Evolutionary conservation across 768 basidiomycete species (phyloP).

Genomic region (Pisolithus tinctorius): DNA sequence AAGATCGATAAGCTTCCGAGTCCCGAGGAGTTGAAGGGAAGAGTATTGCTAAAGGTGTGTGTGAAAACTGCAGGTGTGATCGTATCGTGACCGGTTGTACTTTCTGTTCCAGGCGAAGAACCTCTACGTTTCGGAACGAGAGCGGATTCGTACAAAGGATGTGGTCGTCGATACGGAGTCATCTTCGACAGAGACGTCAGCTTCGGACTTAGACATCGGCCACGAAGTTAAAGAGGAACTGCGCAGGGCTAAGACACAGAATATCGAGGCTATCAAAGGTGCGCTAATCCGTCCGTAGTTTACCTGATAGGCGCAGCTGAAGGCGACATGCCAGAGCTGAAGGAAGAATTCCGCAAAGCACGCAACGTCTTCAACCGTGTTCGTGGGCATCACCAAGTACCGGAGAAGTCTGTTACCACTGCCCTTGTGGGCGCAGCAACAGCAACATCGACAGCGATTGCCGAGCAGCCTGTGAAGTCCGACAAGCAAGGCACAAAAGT

Average conservation of each 20-base stretch:
- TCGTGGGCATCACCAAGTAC: slow-evolving; percentile 24
- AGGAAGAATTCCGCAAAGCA: slow-evolving; percentile 34
- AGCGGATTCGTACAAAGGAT: slow-evolving; percentile 27
- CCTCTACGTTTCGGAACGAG: slow-evolving; percentile 44
- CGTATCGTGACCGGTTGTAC: neutral
- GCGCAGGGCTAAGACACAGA: slow-evolving; percentile 18
- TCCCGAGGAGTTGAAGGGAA: slow-evolving; percentile 72
- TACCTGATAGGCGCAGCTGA: neutral
- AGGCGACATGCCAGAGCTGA: slow-evolving; percentile 24
- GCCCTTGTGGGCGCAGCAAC: slow-evolving; percentile 8
- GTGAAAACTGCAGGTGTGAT: neutral
- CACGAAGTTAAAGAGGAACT: slow-evolving; percentile 23
- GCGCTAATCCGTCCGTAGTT: neutral
- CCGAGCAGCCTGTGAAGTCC: slow-evolving; percentile 12
- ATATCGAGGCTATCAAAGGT: slow-evolving; percentile 34
- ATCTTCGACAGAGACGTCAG: slow-evolving; percentile 36
- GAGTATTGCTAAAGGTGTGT: slow-evolving; percentile 77
- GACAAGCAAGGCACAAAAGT: slow-evolving; percentile 31
- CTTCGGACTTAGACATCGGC: slow-evolving; percentile 23
- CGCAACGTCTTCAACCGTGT: slow-evolving; percentile 38
- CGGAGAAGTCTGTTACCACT: slow-evolving; percentile 12
- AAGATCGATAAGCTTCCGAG: slow-evolving; percentile 63
- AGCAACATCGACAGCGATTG: slow-evolving; percentile 8
- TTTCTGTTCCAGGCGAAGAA: slow-evolving; percentile 60
- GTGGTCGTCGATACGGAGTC: slow-evolving; percentile 34